These are phyloP conservation scores for Diaporthe caulivora DNA, from an alignment of 2,329 filamentous ascomycete genomes.

Conservation along the genomic window DNA sequence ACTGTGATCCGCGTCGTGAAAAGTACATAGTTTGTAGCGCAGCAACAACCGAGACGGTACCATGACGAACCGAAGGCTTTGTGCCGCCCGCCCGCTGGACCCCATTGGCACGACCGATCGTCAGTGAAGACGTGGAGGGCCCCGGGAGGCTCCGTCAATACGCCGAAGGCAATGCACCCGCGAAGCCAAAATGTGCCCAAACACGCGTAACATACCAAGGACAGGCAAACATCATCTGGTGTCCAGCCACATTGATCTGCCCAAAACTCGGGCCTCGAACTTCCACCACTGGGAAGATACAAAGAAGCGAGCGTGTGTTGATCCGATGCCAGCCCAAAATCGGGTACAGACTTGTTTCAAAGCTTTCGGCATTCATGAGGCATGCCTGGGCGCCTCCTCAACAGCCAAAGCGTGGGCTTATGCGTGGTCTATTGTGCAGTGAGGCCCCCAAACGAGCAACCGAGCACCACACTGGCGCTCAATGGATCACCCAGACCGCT, in stretches of 20 bases:
- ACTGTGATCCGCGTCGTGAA: conserved; percentile 17
- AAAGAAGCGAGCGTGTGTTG: neutral
- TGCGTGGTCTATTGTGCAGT: conserved; percentile 18
- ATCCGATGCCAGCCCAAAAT: conserved; percentile 6
- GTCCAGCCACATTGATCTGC: conserved; percentile 30
- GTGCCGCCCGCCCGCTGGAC: conserved; percentile 13
- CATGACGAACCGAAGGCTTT: conserved; percentile 2
- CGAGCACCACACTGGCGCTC: conserved; percentile 24
- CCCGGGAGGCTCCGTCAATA: conserved; percentile 17
- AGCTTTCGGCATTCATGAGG: conserved; percentile 29
- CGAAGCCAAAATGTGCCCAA: neutral
- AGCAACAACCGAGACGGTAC: conserved; percentile 17
- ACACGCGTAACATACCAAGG: conserved; percentile 22
- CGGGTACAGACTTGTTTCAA: conserved; percentile 21
- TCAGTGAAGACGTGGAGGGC: neutral
- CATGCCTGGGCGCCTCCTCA: neutral
- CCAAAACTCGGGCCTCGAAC: conserved; percentile 17
- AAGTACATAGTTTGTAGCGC: conserved; percentile 3
- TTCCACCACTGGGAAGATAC: conserved; percentile 26
- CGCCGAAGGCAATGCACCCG: neutral
- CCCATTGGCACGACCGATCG: neutral
- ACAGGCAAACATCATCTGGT: conserved; percentile 13
- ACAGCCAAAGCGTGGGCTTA: conserved; percentile 4
- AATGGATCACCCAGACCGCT: conserved; percentile 7
- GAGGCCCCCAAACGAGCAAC: neutral